Conservation (phyloP, 2,329 filamentous ascomycete species). For the Daldinia eschscholtzii region DNA sequence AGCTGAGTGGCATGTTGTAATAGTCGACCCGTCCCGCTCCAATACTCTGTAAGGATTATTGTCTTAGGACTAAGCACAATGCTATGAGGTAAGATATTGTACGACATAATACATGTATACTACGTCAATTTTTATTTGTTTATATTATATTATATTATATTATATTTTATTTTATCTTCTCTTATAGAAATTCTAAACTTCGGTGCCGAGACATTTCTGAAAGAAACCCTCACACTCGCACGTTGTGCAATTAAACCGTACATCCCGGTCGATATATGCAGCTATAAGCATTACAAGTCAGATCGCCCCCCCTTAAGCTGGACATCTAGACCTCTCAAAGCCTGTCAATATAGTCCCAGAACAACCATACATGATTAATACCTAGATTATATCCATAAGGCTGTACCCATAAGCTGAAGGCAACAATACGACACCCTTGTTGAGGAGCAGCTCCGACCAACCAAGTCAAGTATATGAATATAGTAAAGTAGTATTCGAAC, state of each 20-base stretch:
- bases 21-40: neutral
- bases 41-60: neutral
- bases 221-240: neutral
- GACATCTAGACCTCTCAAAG: neutral
- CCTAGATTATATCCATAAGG: neutral
- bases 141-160: neutral
- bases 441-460: neutral
- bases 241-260: neutral
- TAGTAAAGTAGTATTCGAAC: neutral
- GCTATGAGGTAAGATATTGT: neutral
- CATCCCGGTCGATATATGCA: neutral
- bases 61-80: neutral
- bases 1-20: conserved; percentile 3
- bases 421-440: neutral
- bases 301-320: neutral
- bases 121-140: neutral
- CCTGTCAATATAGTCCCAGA: neutral
- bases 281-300: neutral
- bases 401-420: neutral
- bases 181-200: neutral
- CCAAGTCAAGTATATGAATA: neutral
- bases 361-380: neutral
- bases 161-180: too few relatives aligned
- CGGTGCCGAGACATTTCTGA: neutral
- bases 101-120: neutral